Percentiles rank a stretch among this genome's conserved stretches.
Evolutionary conservation across 1,284 basidiomycete genomes (phyloP).

Genomic region (Fomes fomentarius): DNA sequence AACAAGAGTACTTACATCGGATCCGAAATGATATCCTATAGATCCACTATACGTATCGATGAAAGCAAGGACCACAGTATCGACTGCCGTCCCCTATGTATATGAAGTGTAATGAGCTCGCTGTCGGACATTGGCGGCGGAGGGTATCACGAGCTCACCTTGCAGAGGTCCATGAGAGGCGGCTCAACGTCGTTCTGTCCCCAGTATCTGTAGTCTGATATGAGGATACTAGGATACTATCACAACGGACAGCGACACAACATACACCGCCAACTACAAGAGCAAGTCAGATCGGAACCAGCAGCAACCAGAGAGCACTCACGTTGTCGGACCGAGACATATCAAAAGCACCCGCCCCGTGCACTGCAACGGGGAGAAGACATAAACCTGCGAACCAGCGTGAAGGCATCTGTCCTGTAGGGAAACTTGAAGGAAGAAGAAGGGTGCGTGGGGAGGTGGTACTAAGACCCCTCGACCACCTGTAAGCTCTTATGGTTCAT

Average conservation of each 20-base stretch:
- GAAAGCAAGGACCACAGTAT: too few species aligned
- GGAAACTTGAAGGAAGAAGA: background rate
- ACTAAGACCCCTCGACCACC: too few species aligned
- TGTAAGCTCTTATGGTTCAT: too few species aligned
- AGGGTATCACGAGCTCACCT: conserved; percentile 50
- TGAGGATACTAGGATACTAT: too few species aligned
- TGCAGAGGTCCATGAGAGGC: conserved; percentile 55
- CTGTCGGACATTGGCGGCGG: too few species aligned
- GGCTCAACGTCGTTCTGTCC: conserved; percentile 42
- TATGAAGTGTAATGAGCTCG: conserved; percentile 48
- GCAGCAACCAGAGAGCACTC: conserved; percentile 5
- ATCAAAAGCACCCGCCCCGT: conserved; percentile 25
- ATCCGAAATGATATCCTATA: too few species aligned
- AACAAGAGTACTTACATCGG: too few species aligned
- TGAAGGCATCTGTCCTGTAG: conserved; percentile 8
- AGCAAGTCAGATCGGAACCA: background rate
- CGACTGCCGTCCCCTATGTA: too few species aligned
- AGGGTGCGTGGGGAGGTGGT: too few species aligned
- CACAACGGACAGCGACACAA: too few species aligned
- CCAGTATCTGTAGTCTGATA: conserved; percentile 47
- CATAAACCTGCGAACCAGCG: conserved; percentile 13
- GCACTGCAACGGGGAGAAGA: conserved; percentile 5
- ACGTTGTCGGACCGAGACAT: conserved; percentile 31
- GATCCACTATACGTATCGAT: too few species aligned
- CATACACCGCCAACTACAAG: too few species aligned